These are phyloP conservation scores for Yarrowia phangngaensis DNA, from an alignment of 805 yeast genomes.

Conservation along the genomic window DNA sequence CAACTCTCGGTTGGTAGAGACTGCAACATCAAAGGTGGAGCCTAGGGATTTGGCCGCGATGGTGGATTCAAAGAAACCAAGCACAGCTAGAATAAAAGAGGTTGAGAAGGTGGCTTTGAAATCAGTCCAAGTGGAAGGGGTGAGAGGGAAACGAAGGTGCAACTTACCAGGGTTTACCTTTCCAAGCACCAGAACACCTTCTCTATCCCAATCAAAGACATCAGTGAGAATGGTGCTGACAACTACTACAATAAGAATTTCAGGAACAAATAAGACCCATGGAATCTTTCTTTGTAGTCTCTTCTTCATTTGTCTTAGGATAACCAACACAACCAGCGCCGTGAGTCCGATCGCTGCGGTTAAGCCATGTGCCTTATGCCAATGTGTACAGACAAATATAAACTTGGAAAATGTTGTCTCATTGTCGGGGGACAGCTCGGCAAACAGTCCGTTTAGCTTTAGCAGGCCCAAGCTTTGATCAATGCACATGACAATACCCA, in stretches of 20 bases:
- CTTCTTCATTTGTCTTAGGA: slow-evolving; percentile 45
- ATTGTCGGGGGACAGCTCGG: slow-evolving; percentile 43
- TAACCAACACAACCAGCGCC: slow-evolving; percentile 48
- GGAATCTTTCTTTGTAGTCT: slow-evolving; percentile 39
- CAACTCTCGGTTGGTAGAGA: slow-evolving; percentile 83
- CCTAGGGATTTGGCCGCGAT: slow-evolving; percentile 88
- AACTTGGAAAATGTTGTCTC: slow-evolving; percentile 72
- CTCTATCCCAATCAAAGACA: slow-evolving; percentile 36
- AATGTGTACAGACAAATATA: slow-evolving; percentile 52
- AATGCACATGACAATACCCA: slow-evolving; percentile 76
- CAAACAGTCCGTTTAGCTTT: slow-evolving; percentile 53
- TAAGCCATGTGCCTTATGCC: slow-evolving; percentile 48
- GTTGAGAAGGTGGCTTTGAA: slow-evolving; percentile 59
- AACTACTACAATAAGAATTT: slow-evolving; percentile 71
- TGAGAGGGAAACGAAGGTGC: slow-evolving; percentile 57
- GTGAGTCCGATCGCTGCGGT: slow-evolving; percentile 58
- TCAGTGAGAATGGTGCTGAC: slow-evolving; percentile 54
- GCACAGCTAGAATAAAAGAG: slow-evolving; percentile 70
- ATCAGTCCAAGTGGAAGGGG: slow-evolving; percentile 45
- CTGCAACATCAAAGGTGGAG: slow-evolving; percentile 53
- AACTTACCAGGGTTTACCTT: slow-evolving; percentile 51
- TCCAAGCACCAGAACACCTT: slow-evolving; percentile 69
- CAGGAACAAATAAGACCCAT: slow-evolving; percentile 69
- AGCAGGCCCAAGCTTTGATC: slow-evolving; percentile 70
- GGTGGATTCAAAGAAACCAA: slow-evolving; percentile 90